Percentiles rank a stretch among this genome's conserved stretches.
phyloP scores from a whole-genome alignment of 371 early-diverging fungal genomes.

The Apophysomyces elegans region DNA sequence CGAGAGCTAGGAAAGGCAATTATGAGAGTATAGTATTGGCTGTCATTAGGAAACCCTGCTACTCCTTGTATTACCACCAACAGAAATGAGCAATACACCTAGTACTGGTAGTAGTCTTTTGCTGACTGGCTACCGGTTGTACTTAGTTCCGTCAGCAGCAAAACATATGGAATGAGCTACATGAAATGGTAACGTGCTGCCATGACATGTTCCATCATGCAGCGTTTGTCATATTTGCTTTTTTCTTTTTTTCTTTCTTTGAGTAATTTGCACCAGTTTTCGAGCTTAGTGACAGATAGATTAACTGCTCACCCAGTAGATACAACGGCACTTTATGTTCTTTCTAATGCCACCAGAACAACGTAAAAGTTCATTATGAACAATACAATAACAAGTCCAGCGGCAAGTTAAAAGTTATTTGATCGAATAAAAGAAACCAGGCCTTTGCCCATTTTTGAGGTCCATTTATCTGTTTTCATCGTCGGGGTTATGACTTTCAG shows the following conservation, averaged over 20 bases:
- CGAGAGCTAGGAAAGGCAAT: too few relatives aligned
- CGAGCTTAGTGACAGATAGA: constrained; percentile 40
- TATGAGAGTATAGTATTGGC: too few relatives aligned
- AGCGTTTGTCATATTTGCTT: neutral
- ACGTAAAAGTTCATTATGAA: constrained; percentile 12
- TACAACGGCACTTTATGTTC: constrained; percentile 30
- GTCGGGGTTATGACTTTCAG: neutral
- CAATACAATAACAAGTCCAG: constrained; percentile 14
- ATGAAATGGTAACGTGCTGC: too few relatives aligned
- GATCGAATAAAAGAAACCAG: constrained; percentile 32
- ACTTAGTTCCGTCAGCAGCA: too few relatives aligned
- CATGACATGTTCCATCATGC: too few relatives aligned
- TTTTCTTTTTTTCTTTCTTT: constrained; percentile 5
- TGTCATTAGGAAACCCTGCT: too few relatives aligned
- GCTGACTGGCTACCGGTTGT: too few relatives aligned
- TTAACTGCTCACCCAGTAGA: constrained; percentile 40
- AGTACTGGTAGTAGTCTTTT: too few relatives aligned
- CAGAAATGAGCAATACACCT: too few relatives aligned
- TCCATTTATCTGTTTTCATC: constrained; percentile 17
- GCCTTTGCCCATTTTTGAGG: neutral
- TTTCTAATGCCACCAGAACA: constrained; percentile 21
- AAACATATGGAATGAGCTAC: too few relatives aligned
- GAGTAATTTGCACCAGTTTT: constrained; percentile 28
- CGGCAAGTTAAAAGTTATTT: constrained; percentile 21
- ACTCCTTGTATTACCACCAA: too few relatives aligned